Conservation (phyloP, 192 early-diverging fungal genomes). For the Coemansia guatemalensis region DNA sequence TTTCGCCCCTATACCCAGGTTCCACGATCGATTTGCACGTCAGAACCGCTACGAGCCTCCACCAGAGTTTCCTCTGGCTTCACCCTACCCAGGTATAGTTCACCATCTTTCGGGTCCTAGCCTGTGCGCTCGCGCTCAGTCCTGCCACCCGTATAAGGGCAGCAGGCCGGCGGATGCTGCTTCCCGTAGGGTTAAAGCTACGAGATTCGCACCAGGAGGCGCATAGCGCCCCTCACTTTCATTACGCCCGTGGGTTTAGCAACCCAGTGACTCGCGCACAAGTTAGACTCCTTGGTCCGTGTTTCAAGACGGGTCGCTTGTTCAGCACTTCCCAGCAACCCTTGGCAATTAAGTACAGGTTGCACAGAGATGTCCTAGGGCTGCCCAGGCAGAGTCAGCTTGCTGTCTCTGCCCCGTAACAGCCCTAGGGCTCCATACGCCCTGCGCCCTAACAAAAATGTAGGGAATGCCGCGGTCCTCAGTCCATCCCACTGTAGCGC, state of each 20-base stretch:
- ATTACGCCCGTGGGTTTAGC: conserved; percentile 54
- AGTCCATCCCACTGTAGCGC: conserved; percentile 57
- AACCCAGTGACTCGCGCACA: conserved; percentile 69
- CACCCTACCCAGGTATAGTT: conserved; percentile 81
- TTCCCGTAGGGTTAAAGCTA: conserved; percentile 11
- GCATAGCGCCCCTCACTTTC: conserved; percentile 51
- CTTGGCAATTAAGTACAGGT: conserved; percentile 17
- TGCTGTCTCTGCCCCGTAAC: conserved; percentile 16
- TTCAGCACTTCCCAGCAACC: conserved; percentile 65
- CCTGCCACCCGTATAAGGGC: conserved; percentile 50
- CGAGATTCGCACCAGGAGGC: conserved; percentile 29
- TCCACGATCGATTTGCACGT: conserved; percentile 77
- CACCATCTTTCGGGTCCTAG: conserved; percentile 82
- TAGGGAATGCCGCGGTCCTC: conserved; percentile 52
- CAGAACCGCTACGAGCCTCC: conserved; percentile 74
- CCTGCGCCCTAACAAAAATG: conserved; percentile 5
- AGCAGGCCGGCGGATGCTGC: conserved; percentile 59
- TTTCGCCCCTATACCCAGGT: conserved; percentile 83
- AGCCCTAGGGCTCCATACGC: not conserved
- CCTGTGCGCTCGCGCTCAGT: conserved; percentile 65
- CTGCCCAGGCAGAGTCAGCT: conserved; percentile 18
- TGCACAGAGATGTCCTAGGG: not conserved
- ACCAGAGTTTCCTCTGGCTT: conserved; percentile 81
- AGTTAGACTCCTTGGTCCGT: conserved; percentile 84
- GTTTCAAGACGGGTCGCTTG: conserved; percentile 80